Evolutionary conservation across 2,329 filamentous ascomycete species (phyloP).

Genomic region (Purpureocillium takamizusanense): DNA sequence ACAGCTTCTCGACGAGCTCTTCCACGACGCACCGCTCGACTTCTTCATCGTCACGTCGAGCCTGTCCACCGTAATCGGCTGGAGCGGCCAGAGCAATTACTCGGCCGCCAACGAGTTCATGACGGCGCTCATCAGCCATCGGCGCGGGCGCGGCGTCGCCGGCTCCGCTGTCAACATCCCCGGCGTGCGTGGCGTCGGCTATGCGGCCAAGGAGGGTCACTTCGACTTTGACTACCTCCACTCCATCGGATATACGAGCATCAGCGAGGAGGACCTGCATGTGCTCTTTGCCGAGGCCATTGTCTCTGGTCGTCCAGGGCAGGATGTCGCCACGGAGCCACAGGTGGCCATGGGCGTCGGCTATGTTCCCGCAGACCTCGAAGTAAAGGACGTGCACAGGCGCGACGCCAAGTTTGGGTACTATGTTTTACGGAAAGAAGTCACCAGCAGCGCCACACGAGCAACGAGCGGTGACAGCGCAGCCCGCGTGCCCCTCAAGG

Average conservation of each 20-base stretch:
- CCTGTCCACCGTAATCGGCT: constrained; percentile 15
- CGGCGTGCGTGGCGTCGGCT: constrained; percentile 29
- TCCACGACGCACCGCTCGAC: constrained; percentile 17
- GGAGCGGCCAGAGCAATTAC: constrained; percentile 32
- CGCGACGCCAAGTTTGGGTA: constrained; percentile 22
- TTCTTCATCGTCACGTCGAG: constrained; percentile 27
- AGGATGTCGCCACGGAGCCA: too few relatives aligned
- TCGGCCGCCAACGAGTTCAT: constrained; percentile 33
- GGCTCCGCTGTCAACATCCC: constrained; percentile 11
- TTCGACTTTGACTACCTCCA: constrained; percentile 1
- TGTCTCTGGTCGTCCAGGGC: neutral
- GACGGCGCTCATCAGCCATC: constrained; percentile 21
- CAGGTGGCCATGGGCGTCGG: too few relatives aligned
- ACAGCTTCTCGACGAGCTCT: constrained; percentile 18
- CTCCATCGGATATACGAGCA: constrained; percentile 6
- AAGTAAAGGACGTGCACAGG: too few relatives aligned
- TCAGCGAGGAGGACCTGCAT: constrained; percentile 24
- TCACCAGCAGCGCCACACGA: constrained; percentile 19
- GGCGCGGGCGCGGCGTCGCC: constrained; percentile 15
- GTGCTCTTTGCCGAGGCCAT: neutral
- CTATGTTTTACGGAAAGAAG: constrained; percentile 15
- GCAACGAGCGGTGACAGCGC: constrained; percentile 8
- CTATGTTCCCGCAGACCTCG: too few relatives aligned
- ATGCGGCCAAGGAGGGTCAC: constrained; percentile 15
- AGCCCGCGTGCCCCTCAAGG: constrained; percentile 1